Conservation (phyloP, 208 protist genomes). For the Herpetomonas muscarum region DNA sequence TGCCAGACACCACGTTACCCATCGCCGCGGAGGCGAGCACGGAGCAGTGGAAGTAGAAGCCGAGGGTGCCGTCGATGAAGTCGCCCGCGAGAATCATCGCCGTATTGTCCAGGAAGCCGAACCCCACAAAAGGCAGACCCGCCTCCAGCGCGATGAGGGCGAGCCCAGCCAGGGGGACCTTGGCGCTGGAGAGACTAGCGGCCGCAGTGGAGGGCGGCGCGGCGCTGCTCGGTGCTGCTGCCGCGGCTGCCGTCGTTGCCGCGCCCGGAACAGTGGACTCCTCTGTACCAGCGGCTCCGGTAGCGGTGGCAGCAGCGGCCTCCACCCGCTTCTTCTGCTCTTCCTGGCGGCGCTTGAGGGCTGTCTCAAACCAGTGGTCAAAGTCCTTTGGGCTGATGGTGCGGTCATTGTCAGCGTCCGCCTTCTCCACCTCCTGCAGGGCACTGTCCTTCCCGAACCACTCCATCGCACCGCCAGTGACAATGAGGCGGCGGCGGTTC, state of each 20-base stretch:
- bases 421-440: constrained; percentile 68
- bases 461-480: constrained; percentile 86
- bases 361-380: constrained; percentile 86
- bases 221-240: not conserved
- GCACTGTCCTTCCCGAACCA: constrained; percentile 90
- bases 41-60: constrained; percentile 89
- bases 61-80: constrained; percentile 80
- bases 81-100: constrained; percentile 89
- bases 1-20: constrained; percentile 88
- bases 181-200: not conserved
- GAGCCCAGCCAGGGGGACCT: constrained; percentile 51
- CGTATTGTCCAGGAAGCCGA: constrained; percentile 90
- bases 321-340: constrained; percentile 22
- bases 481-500: constrained; percentile 68
- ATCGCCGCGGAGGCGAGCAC: constrained; percentile 88
- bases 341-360: constrained; percentile 58
- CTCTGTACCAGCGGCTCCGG: not conserved
- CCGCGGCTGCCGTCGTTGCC: not conserved
- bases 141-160: constrained; percentile 74
- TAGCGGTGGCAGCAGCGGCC: not conserved
- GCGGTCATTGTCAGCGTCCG: constrained; percentile 77
- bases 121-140: constrained; percentile 88
- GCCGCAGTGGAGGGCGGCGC: constrained; percentile 6
- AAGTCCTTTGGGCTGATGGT: constrained; percentile 88
- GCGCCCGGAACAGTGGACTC: not conserved